phyloP scores from a whole-genome alignment of 257 asterid genomes.

The Nemophila menziesii region DNA sequence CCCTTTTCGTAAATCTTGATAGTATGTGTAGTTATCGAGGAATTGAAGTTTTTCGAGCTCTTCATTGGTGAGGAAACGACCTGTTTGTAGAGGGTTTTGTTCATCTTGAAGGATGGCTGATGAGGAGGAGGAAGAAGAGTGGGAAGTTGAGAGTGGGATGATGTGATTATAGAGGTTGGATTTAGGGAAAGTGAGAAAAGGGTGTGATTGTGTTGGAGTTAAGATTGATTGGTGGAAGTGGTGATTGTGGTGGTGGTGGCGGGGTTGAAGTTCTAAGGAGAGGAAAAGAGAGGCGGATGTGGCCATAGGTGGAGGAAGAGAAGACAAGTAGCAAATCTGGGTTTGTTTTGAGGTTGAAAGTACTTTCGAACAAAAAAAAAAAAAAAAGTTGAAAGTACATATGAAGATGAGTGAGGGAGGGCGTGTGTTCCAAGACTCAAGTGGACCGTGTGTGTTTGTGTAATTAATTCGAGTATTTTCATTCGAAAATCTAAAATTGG shows the following conservation, averaged over 20 bases:
- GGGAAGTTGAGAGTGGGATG: conserved; percentile 38
- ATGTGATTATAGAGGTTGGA: conserved; percentile 17
- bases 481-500: no score
- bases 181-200: conserved; percentile 31
- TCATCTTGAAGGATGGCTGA: conserved; percentile 15
- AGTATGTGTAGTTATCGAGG: conserved; percentile 45
- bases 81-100: conserved; percentile 31
- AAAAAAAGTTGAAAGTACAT: not conserved
- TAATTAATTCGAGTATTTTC: no score
- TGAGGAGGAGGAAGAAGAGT: conserved; percentile 38
- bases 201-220: conserved; percentile 29
- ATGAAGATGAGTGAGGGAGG: not conserved
- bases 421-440: not conserved
- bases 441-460: not conserved
- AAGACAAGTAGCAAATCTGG: not conserved
- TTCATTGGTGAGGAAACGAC: conserved; percentile 44
- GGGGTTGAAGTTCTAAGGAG: conserved; percentile 28
- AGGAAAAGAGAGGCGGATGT: conserved; percentile 34
- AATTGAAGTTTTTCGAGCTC: conserved; percentile 57
- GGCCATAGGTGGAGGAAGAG: conserved; percentile 29
- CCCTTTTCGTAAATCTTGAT: conserved; percentile 63
- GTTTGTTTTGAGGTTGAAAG: not conserved
- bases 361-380: no score
- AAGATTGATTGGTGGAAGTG: conserved; percentile 24
- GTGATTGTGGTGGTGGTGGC: conserved; percentile 19